phyloP scores from a whole-genome alignment of 176 grass and related monocot genomes.

The Eleusine coracana region DNA sequence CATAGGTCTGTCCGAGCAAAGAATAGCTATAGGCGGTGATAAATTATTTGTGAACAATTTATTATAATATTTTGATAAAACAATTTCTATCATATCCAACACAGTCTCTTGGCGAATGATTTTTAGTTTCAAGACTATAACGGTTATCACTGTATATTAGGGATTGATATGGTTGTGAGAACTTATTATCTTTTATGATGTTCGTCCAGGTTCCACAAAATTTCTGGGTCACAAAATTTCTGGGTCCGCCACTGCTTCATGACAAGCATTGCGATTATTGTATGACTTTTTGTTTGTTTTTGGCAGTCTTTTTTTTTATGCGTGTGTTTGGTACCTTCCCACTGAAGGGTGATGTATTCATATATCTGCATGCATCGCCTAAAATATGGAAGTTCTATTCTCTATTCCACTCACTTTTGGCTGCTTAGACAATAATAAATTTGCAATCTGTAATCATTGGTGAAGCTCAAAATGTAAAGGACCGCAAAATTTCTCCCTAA shows the following conservation, averaged over 20 bases:
- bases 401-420: neutral
- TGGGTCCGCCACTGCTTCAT: neutral
- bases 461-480: neutral
- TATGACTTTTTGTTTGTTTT: neutral
- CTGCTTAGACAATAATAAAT: neutral
- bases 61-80: too few relatives aligned
- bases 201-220: too few relatives aligned
- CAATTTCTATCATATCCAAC: too few relatives aligned
- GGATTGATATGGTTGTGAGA: too few relatives aligned
- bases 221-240: too few relatives aligned
- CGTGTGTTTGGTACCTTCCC: neutral
- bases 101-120: too few relatives aligned
- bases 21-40: too few relatives aligned
- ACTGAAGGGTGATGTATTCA: neutral
- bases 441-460: neutral
- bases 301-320: neutral
- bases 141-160: too few relatives aligned
- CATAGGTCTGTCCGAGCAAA: too few relatives aligned
- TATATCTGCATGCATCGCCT: neutral
- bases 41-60: too few relatives aligned
- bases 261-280: constrained; percentile 2
- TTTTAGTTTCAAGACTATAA: too few relatives aligned
- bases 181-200: too few relatives aligned
- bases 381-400: neutral
- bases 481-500: neutral